Conservation (phyloP, 345 rosid genomes). For the Arabis alpina region DNA sequence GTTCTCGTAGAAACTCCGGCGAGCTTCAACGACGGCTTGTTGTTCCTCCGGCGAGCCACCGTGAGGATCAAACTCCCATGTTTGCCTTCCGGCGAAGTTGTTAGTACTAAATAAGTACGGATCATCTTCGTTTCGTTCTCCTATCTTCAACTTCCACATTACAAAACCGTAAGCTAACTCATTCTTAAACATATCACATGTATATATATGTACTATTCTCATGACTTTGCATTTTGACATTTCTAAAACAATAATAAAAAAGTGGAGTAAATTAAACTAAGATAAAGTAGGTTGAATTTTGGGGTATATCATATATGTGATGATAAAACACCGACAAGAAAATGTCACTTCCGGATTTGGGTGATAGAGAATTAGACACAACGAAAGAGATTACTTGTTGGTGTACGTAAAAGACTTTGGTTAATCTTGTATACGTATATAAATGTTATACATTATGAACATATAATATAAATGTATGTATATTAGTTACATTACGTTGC, state of each 20-base stretch:
- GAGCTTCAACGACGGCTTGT: constrained; percentile 30
- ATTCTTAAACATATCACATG: neutral
- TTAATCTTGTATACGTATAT: constrained; percentile 15
- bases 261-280: no score
- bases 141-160: constrained; percentile 47
- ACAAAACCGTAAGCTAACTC: neutral
- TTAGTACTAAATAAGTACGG: constrained; percentile 40
- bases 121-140: constrained; percentile 27
- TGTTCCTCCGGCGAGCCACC: constrained; percentile 31
- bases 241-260: no score
- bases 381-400: constrained; percentile 11
- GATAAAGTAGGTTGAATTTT: no score
- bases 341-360: constrained; percentile 16
- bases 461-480: constrained; percentile 8
- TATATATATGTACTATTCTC: neutral
- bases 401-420: constrained; percentile 23
- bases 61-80: constrained; percentile 40
- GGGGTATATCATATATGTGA: no score
- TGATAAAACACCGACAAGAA: constrained; percentile 11
- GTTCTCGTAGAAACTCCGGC: constrained; percentile 33
- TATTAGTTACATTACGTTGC: constrained; percentile 21
- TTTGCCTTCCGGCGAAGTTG: constrained; percentile 39
- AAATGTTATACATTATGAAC: constrained; percentile 17
- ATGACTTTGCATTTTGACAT: neutral
- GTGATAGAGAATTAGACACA: constrained; percentile 19